Evolutionary conservation across 106 monocot genomes (phyloP).

Genomic region (Apostasia ramifera): DNA sequence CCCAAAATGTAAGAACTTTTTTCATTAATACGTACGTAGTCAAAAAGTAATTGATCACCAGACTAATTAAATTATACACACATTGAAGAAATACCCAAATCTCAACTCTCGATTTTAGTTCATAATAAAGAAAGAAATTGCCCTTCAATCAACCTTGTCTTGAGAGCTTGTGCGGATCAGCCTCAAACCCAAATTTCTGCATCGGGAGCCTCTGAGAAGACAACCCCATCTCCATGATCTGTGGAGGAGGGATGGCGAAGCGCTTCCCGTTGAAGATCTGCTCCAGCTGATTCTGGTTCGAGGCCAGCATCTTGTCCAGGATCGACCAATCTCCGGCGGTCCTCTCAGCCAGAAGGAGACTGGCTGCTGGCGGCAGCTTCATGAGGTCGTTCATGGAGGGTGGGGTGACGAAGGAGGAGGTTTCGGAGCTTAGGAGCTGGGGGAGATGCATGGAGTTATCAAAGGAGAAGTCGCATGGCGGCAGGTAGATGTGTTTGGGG

Average conservation of each 20-base stretch:
- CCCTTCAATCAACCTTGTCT: conserved; percentile 17
- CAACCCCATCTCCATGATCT: conserved; percentile 21
- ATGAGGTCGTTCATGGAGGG: conserved; percentile 42
- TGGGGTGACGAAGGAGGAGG: conserved; percentile 7
- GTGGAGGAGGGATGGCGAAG: conserved; percentile 1
- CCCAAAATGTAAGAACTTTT: no score
- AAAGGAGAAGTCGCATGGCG: conserved; percentile 38
- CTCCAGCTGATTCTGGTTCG: conserved; percentile 68
- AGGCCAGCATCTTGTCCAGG: conserved; percentile 75
- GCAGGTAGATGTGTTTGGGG: conserved; percentile 9
- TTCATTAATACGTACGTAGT: no score
- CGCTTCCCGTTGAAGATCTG: conserved; percentile 51
- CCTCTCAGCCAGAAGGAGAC: conserved; percentile 1
- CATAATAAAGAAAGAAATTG: no score
- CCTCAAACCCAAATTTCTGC: conserved; percentile 45
- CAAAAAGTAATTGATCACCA: no score
- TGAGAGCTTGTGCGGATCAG: conserved; percentile 29
- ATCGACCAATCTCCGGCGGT: conserved; percentile 63
- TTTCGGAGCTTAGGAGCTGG: conserved; percentile 65
- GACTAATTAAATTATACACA: no score
- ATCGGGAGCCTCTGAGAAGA: conserved; percentile 23
- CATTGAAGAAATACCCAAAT: no score
- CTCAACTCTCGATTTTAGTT: no score
- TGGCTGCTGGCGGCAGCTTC: conserved; percentile 30
- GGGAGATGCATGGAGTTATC: conserved; percentile 64